Base-by-base conservation (phyloP, 2,329 filamentous ascomycete species). In the Aspergillus quadrilineatus region DNA sequence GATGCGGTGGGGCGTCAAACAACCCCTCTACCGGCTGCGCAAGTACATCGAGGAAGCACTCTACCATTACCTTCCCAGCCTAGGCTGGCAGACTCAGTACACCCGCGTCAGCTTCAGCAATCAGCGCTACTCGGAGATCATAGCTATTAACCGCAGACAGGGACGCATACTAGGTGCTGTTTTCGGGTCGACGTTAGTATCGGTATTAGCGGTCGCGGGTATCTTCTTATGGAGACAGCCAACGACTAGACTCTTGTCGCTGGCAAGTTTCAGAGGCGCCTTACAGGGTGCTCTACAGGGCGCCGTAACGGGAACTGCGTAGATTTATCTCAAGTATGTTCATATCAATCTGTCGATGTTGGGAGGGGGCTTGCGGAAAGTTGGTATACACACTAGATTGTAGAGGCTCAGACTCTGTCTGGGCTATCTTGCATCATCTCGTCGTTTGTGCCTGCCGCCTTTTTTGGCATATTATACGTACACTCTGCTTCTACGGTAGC, bases 41-140 rank as follows among this genome's bases (percentile, higher is more conserved):
- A 99, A 99, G 75, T 86, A 80, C 62, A 77, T 97, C 12, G 94
- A 99, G 69, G 94, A 99, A 77, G 84, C 82, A 34, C 77, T 97
- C 51, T 90, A 88, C 51, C 82, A 89, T 12, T 87, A 89, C 65
- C 68, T 95, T 2, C 94, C 94, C 0, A 77, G 81, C 28, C 75
- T 92, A 10, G 94, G 93, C 0, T 97, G 93, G 87, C 86, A 88
- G 69, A 99, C 94, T 1, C 91, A 96, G 75, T 99, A 99, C 70
- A 86, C 89, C 0, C 83, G 93, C 17, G 88, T 99, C 7, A 96
- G 92, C 64, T 99, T 99, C 71, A 90, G 90, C 57, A 97, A 96
- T 67, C 89, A 96, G 75, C 80, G 89, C 17, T 99, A 99, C 73
- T 90, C 89, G 0, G 88, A 95, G 59, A 89, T 97, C 3, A 82